Conservation (phyloP, 768 basidiomycete genomes). For the Kwoniella bestiolae region DNA sequence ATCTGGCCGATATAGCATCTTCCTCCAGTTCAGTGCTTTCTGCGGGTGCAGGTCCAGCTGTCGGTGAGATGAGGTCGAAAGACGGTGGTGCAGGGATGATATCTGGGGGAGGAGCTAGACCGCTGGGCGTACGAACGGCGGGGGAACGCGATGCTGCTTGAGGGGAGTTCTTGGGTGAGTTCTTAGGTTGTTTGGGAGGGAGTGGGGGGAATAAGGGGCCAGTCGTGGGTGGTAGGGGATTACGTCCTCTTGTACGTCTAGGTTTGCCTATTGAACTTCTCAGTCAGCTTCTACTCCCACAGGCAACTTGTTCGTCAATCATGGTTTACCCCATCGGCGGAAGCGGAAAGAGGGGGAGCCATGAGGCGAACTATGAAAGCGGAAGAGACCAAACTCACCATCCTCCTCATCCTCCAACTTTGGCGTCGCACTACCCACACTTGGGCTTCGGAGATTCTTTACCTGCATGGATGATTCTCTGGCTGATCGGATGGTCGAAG, state of each 20-base stretch:
- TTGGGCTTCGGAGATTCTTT: constrained; percentile 28
- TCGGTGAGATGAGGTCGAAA: too few species aligned
- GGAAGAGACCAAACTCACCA: constrained; percentile 36
- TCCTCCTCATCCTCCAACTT: constrained; percentile 43
- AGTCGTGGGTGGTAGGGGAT: constrained; percentile 66
- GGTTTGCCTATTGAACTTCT: constrained; percentile 25
- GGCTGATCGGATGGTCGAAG: constrained; percentile 17
- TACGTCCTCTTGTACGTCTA: constrained; percentile 52
- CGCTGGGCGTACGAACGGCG: constrained; percentile 15
- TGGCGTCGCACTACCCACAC: constrained; percentile 37
- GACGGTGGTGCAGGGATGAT: constrained; percentile 51
- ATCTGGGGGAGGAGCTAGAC: constrained; percentile 58
- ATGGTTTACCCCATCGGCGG: too few species aligned
- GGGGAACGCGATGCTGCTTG: constrained; percentile 39
- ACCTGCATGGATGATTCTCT: constrained; percentile 17
- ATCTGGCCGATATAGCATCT: constrained; percentile 22
- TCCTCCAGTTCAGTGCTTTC: constrained; percentile 13
- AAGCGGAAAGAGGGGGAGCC: too few species aligned
- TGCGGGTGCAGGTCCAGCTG: not conserved
- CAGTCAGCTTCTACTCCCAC: too few species aligned
- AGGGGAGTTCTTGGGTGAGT: constrained; percentile 51
- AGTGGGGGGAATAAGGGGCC: constrained; percentile 56
- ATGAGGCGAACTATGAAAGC: too few species aligned
- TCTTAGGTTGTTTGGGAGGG: constrained; percentile 58
- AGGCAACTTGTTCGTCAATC: too few species aligned